Base-by-base conservation (phyloP, 352 stramenopile genomes). In the Pythium apleroticum region DNA sequence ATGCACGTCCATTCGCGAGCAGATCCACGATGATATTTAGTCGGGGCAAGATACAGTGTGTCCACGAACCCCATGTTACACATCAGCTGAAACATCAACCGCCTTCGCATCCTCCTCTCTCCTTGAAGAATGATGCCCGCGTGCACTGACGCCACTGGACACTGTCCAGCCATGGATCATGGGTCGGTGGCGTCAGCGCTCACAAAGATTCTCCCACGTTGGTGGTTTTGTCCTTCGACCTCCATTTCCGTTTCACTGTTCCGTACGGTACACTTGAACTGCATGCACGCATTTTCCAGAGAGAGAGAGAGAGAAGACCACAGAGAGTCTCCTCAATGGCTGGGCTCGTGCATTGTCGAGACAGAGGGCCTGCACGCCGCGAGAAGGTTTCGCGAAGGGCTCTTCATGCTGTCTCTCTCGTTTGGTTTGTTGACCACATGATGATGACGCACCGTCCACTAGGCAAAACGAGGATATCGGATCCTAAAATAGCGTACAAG, bases 21-120 rank as follows among this genome's bases (percentile, higher is more conserved):
- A 69, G 63, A 63, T 69, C 39, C 63, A 69, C 20, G 63, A 69
- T 58, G 63, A 63, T 49, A 49, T 49, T 28, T 49, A 49, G 41
- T 49, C n/a, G 17, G 4, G 0, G 43, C 27, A 57, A 48, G 2
- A 39, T 17, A 33, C 30, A 9, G 30, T 17, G 8, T 12, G 6
- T 4, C 33, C 11, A 17, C 33, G 15, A 17, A 39, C 11, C 3
- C 33, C n/a, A n/a, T n/a, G n/a, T 17, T 17, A 15, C 33, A 10
- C 33, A 39, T 4, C 11, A 39, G 8, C 33, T 39, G 33, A 39
- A 39, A 39, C 15, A 17, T 39, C 33, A 17, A 39, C 9, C 33
- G 8, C 9, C 9, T 17, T 10, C 15, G 8, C 33, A 39, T 33
- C 30, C 5, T 9, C 30, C 5, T 10, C 30, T 5, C 30, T 33